These are phyloP conservation scores for Millerago galiae DNA, from an alignment of 805 yeast genomes.

Conservation along the genomic window DNA sequence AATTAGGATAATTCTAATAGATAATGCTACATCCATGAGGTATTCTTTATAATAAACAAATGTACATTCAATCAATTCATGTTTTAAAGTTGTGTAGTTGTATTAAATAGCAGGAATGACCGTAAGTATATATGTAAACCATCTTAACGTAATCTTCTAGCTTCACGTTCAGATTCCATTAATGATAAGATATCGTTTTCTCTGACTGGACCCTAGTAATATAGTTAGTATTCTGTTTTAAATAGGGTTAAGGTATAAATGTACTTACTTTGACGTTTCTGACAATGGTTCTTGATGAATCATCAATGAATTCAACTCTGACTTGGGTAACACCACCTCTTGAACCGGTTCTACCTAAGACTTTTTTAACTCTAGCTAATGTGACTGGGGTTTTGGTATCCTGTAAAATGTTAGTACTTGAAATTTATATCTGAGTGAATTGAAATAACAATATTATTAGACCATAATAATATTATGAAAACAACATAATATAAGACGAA, in stretches of 20 bases:
- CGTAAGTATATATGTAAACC: constrained; percentile 15
- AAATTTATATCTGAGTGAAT: background rate
- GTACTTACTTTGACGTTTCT: constrained; percentile 73
- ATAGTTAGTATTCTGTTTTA: constrained; percentile 8
- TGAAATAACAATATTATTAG: background rate
- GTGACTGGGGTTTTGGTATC: constrained; percentile 60
- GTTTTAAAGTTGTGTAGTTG: constrained; percentile 10
- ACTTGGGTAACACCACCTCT: constrained; percentile 99
- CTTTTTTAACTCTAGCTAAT: constrained; percentile 99
- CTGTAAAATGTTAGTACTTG: constrained; percentile 10
- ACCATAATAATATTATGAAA: background rate
- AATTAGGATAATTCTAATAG: background rate
- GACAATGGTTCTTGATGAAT: constrained; percentile 90
- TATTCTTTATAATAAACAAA: constrained; percentile 16
- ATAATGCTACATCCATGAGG: background rate
- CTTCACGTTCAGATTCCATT: constrained; percentile 99
- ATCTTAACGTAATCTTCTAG: constrained; percentile 82
- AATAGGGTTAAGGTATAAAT: background rate
- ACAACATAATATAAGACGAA: background rate
- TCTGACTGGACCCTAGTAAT: constrained; percentile 75
- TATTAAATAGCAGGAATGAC: constrained; percentile 16
- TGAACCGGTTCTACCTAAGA: constrained; percentile 99
- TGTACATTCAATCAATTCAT: constrained; percentile 25
- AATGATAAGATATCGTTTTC: constrained; percentile 97
- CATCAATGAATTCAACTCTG: constrained; percentile 95